Conservation (phyloP, 495 filamentous ascomycete genomes). For the Usnea hakonensis region DNA sequence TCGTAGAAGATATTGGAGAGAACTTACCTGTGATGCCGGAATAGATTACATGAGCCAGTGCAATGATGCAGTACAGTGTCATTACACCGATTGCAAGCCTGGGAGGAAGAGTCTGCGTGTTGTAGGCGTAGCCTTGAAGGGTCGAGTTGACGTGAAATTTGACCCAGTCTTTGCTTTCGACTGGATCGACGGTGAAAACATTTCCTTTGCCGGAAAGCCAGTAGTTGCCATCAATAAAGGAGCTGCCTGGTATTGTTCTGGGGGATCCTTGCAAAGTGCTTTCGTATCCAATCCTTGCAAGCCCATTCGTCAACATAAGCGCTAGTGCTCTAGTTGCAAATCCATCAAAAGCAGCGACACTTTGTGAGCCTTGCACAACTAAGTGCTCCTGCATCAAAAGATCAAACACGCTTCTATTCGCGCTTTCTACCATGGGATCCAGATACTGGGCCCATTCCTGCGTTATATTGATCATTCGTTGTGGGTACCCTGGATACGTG, state of each 20-base stretch:
- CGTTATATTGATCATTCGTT: not conserved
- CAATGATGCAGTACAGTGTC: constrained; percentile 11
- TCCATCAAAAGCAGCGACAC: too few species aligned
- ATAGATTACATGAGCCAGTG: constrained; percentile 14
- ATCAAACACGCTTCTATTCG: constrained; percentile 7
- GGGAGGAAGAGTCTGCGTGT: not conserved
- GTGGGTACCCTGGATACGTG: too few species aligned
- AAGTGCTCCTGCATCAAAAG: not conserved
- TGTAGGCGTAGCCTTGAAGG: constrained; percentile 18
- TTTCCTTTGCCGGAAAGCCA: constrained; percentile 17
- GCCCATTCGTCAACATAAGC: constrained; percentile 18
- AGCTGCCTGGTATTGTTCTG: not conserved
- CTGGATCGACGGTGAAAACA: constrained; percentile 15
- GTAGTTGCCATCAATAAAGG: constrained; percentile 13
- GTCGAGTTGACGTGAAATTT: constrained; percentile 14
- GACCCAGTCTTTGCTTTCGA: constrained; percentile 14
- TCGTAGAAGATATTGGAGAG: not conserved
- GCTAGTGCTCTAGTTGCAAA: too few species aligned
- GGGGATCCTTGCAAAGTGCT: constrained; percentile 13
- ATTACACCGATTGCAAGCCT: constrained; percentile 15
- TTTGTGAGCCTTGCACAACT: too few species aligned
- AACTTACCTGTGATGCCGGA: constrained; percentile 16
- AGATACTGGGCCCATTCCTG: constrained; percentile 13
- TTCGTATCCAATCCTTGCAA: constrained; percentile 10
- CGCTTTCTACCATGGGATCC: constrained; percentile 1